These are phyloP conservation scores for Parasitella parasitica DNA, from an alignment of 371 early-diverging fungal genomes.

Conservation along the genomic window DNA sequence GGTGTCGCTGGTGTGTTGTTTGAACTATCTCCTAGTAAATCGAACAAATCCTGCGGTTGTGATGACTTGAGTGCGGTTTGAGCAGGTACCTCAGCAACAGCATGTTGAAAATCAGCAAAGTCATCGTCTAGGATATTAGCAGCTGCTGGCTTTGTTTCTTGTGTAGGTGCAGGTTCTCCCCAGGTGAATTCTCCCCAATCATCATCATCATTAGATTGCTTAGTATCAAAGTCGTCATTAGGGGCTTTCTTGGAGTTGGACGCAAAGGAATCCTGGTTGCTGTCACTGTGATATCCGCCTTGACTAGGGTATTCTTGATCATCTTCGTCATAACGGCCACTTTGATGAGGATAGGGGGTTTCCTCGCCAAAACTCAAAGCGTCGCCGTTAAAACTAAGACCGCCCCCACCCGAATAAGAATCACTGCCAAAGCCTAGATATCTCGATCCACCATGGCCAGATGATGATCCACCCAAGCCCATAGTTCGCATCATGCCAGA, in stretches of 20 bases:
- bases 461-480: slow-evolving; percentile 10
- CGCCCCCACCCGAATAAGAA: slow-evolving; percentile 26
- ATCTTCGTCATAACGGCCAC: slow-evolving; percentile 29
- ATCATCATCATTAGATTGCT: slow-evolving; percentile 41
- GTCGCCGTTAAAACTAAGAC: slow-evolving; percentile 33
- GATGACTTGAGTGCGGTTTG: slow-evolving; percentile 2
- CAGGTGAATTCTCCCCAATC: slow-evolving; percentile 58
- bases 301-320: slow-evolving; percentile 9
- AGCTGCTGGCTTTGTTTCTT: background rate
- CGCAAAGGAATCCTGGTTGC: background rate
- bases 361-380: slow-evolving; percentile 31
- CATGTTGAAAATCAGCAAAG: slow-evolving; percentile 66
- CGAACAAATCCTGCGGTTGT: slow-evolving; percentile 37
- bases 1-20: background rate
- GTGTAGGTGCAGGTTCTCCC: slow-evolving; percentile 22
- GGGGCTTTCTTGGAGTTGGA: background rate
- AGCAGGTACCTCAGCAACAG: slow-evolving; percentile 29
- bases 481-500: background rate
- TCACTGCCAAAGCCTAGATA: slow-evolving; percentile 55
- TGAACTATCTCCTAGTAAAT: slow-evolving; percentile 40
- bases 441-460: slow-evolving; percentile 37
- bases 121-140: slow-evolving; percentile 35
- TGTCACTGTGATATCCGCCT: background rate
- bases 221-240: background rate
- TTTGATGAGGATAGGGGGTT: slow-evolving; percentile 21